Conservation (phyloP, 2,329 filamentous ascomycete species). For the Exophiala mesophila region DNA sequence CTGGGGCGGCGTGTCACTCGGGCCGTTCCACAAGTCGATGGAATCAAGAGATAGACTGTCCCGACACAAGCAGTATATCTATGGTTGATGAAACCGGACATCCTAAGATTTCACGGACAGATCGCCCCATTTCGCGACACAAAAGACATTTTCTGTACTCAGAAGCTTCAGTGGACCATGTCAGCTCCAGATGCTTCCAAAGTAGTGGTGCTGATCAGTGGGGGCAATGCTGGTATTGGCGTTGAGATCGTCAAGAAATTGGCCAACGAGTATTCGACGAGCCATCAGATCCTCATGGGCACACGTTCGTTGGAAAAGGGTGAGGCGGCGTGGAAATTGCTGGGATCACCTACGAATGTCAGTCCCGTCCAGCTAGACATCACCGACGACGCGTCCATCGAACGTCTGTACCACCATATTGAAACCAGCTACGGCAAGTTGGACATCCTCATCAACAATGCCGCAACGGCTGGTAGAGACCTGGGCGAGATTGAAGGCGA, state of each 20-base stretch:
- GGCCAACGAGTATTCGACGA: slow-evolving; percentile 32
- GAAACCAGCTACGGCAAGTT: slow-evolving; percentile 31
- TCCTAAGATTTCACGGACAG: no score
- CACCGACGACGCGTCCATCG: slow-evolving; percentile 31
- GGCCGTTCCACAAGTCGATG: no score
- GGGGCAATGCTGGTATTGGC: slow-evolving; percentile 18
- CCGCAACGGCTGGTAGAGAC: slow-evolving; percentile 25
- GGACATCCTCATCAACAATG: slow-evolving; percentile 37
- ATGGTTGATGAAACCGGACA: no score
- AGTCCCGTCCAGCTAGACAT: slow-evolving; percentile 34
- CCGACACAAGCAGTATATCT: no score
- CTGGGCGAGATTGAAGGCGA: slow-evolving; percentile 7
- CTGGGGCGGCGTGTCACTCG: no score
- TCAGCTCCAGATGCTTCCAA: not conserved
- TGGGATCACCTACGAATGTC: slow-evolving; percentile 25
- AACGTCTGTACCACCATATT: slow-evolving; percentile 29
- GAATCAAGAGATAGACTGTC: no score
- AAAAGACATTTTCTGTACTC: no score
- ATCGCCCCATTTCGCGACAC: no score
- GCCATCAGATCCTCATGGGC: slow-evolving; percentile 29
- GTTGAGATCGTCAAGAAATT: slow-evolving; percentile 26
- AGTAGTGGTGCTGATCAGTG: not conserved
- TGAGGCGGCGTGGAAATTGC: slow-evolving; percentile 29
- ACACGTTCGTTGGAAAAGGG: slow-evolving; percentile 33
- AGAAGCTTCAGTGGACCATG: no score